Evolutionary conservation across 1,139 yeast genomes (phyloP), one percentile per base, ranked within the genome.

Genomic region (Lodderomyces beijingensis): DNA sequence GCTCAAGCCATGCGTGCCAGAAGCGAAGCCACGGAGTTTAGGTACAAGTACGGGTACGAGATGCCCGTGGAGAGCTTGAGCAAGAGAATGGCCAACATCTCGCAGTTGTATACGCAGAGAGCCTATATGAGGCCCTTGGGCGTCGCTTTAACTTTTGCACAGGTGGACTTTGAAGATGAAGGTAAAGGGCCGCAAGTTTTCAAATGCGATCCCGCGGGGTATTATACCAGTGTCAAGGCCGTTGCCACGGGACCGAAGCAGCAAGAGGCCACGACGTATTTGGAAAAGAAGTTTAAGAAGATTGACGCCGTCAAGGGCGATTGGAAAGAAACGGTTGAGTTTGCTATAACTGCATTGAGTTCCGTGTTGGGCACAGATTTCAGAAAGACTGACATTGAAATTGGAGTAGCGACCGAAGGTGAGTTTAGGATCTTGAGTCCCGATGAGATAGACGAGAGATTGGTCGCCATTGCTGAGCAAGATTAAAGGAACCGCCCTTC

Each of bases 111-210:
- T 59, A 91, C 98, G 28, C 98, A 91, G 62, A 75, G 97, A 55
- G 98, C 98, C n/a, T 91, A 91, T 59, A 91, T 91, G 97, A 78
- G 98, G 59, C 98, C 98, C 17, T 70, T 89, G 45, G 96, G 96
- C 25, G 96, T 88, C 36, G 87, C 95, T 18, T 72, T 88, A 51
- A 88, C 96, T 15, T 83, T 91, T 51, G 74, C 89, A 40, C 79
- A 93, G 31, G 80, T 83, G 38, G 73, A 66, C 38, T 53, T 57
- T 32, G 71, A 65, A 36, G 97, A 89, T 57, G 95, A 85, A 51
- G 91, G 81, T 55, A 59, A 67, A 40, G 98, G 97, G 0, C 96
- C 98, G n/a, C 78, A 79, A 50, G 70, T 91, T 42, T 87, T 75
- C 66, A 91, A 91, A 64, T 82, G 94, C 47, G 98, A 91, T 59